A percentile compares a stretch with the other conserved stretches of the same genome.
These are phyloP conservation scores for Ustilago xerochloae DNA, from an alignment of 1,284 basidiomycete genomes.

Conservation along the genomic window DNA sequence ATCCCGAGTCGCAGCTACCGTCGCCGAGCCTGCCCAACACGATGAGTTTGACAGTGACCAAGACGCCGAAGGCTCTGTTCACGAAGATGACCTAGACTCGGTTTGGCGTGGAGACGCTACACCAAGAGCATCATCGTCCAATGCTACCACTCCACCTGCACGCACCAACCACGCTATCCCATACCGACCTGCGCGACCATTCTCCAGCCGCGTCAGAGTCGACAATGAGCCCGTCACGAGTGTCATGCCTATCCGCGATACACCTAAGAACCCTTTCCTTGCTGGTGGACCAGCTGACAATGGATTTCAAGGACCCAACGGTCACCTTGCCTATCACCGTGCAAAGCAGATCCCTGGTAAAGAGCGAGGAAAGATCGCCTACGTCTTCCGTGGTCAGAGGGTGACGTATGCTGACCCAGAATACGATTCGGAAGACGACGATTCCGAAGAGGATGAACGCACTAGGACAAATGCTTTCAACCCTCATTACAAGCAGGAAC, in stretches of 20 bases:
- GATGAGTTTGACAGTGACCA: slow-evolving; percentile 43
- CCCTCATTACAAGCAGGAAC: slow-evolving; percentile 24
- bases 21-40: slow-evolving; percentile 13
- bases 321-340: slow-evolving; percentile 25
- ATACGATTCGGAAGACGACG: slow-evolving; percentile 53
- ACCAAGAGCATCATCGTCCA: slow-evolving; percentile 17
- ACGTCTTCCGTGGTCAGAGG: slow-evolving; percentile 58
- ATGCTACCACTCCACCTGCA: slow-evolving; percentile 9
- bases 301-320: slow-evolving; percentile 54
- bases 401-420: slow-evolving; percentile 57
- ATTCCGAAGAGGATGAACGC: slow-evolving; percentile 26
- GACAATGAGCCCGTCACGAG: slow-evolving; percentile 19
- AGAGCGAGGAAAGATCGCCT: slow-evolving; percentile 51
- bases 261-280: slow-evolving; percentile 63
- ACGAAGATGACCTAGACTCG: slow-evolving; percentile 1
- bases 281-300: slow-evolving; percentile 63
- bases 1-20: background rate
- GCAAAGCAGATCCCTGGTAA: slow-evolving; percentile 38
- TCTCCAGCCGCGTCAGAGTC: slow-evolving; percentile 24
- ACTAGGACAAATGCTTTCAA: slow-evolving; percentile 29
- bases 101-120: slow-evolving; percentile 2
- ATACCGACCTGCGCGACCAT: slow-evolving; percentile 26
- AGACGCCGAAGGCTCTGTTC: slow-evolving; percentile 33
- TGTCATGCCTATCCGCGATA: slow-evolving; percentile 50
- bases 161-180: background rate